Base-by-base conservation (phyloP, 169 alveolate genomes). In the Cystoisospora suis region DNA sequence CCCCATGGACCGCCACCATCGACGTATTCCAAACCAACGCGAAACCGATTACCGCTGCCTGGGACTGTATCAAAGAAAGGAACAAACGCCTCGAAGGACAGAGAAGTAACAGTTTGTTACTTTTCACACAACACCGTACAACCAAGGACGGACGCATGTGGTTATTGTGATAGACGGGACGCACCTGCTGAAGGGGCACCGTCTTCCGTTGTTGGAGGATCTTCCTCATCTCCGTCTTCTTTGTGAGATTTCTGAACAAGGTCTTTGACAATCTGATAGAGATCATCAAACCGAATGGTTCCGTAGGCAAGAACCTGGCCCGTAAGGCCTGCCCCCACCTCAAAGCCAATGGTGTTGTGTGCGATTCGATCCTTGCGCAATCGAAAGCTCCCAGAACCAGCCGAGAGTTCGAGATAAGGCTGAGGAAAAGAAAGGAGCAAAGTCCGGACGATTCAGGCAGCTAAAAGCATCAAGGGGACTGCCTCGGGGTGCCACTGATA, bases 1-100 rank as follows among this genome's bases (percentile, higher is more conserved):
- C 93, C 93, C 93, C 93, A 90, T 7, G 93, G 93, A 58, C 93
- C 93, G 15, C 93, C 80, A 1, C 93, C 93, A 56, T 90, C 93
- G 61, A 90, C 91, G 80, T 85, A 86, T 61, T 90, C 93, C 3
- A 90, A 75, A 7, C 90, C 93, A n/a, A 90, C 87, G 49, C 93
- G 86, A 42, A 90, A 90, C 6, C 93, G 90, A 1, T 80, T 17
- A 15, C 29, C 65, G 12, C 29, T 53, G 12, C 29, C 12, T 53
- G 65, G 23, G 23, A n/a, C n/a, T n/a, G n/a, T n/a, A n/a, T n/a
- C n/a, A n/a, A n/a, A n/a, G n/a, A n/a, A n/a, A n/a, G n/a, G n/a
- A n/a, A n/a, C n/a, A n/a, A n/a, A n/a, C n/a, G n/a, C n/a, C n/a
- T n/a, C n/a, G n/a, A n/a, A n/a, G n/a, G n/a, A n/a, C n/a, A n/a